phyloP scores from a whole-genome alignment of 2,329 filamentous ascomycete genomes.

The Colletotrichum sp. region DNA sequence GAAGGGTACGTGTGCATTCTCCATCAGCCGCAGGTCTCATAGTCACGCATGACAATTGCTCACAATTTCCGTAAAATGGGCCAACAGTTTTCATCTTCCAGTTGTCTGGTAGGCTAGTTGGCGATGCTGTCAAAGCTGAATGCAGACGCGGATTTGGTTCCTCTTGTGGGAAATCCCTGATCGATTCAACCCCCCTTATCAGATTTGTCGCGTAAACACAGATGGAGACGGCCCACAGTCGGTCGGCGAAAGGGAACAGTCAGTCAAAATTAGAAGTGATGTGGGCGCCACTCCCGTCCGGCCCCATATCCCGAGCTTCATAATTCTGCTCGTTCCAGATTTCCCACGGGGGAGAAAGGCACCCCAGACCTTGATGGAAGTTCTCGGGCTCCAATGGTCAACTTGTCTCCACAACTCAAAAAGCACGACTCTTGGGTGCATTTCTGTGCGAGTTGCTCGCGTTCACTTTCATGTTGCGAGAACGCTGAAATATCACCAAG shows the following conservation, averaged over 20 bases:
- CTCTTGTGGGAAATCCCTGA: neutral
- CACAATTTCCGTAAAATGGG: neutral
- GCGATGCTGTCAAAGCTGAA: neutral
- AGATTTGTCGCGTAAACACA: neutral
- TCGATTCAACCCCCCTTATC: neutral
- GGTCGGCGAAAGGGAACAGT: neutral
- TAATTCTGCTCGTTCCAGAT: neutral
- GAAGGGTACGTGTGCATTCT: neutral
- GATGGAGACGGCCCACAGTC: neutral
- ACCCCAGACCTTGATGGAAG: neutral
- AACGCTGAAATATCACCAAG: neutral
- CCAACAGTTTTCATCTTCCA: neutral
- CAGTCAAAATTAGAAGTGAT: neutral
- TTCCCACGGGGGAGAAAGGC: neutral
- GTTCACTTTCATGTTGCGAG: neutral
- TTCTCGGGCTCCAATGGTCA: neutral
- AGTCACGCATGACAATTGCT: neutral
- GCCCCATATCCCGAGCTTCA: constrained; percentile 5
- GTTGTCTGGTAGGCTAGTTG: neutral
- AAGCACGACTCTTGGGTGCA: neutral
- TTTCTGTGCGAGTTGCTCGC: neutral
- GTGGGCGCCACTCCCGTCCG: neutral
- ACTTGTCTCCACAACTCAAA: neutral
- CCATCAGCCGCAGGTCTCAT: neutral
- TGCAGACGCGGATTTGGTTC: neutral